Evolutionary conservation across 2,329 filamentous ascomycete genomes (phyloP), one percentile per base, ranked within the genome.

Genomic region (Myriosclerotinia duriaeana): DNA sequence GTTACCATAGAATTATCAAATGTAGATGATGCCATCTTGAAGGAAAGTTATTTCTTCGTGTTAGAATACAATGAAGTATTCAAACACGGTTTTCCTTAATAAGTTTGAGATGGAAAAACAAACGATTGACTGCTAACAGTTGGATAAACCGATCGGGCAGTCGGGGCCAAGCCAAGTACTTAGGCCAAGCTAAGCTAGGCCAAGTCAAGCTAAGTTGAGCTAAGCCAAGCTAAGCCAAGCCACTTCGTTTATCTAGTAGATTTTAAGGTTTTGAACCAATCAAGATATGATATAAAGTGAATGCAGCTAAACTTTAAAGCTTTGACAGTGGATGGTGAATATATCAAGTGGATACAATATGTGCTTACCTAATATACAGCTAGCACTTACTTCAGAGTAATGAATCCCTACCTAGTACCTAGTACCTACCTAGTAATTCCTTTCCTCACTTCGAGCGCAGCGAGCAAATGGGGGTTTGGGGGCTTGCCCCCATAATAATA

Each of bases 1-100:
- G 85, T 87, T 61, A 89, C 82, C 58, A 50, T 40, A 14, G 14
- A 36, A 70, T 80, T 78, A 54, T 65, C 69, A 6, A 67, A 66
- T 34, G 30, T 34, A 34, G 30, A 34, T 34, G 30, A 34, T 42
- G 70, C 69, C 71, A 73, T 74, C 40, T 59, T 70, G 60, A 42
- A 54, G 59, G 20, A 26, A 26, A 11, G 5, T 56, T 40, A 5
- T 11, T 20, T 20, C 22, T 40, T 64, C 38, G 20, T 22, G n/a
- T 46, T 22, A 5, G 36, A 61, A 50, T 40, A 40, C 58, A 20
- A 50, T 20, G 20, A 38, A 60, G 44, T 38, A 50, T 48, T 60
- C 58, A 48, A 26, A 26, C 26, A 36, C 30, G 1, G 14, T 26
- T 17, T 26, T 17, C 12, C n/a, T 22, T 2, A 48, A 26, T 2